Evolutionary conservation across 768 basidiomycete species (phyloP), one percentile per base, ranked within the genome.

Genomic region (Kwoniella pini): DNA sequence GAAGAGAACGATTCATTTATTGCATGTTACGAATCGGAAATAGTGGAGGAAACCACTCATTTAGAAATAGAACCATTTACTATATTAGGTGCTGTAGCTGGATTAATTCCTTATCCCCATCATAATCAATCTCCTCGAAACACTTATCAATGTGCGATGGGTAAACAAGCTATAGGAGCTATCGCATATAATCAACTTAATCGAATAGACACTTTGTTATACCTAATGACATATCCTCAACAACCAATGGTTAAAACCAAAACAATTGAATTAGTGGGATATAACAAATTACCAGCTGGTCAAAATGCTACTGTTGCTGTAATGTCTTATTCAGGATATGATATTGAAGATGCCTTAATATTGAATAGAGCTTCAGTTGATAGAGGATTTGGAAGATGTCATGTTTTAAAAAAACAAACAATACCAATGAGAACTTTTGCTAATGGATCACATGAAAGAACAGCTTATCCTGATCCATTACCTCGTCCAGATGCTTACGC

Each of bases 71-170:
- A 99, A 73, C 96, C 96, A 1, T 99, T 99, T 80, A 98, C 96
- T 1, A 82, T 99, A 62, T 85, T 99, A 12, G 96, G 96, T 13
- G 96, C 93, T 36, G 96, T 99, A 48, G 96, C 96, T 3, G 96
- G 96, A 45, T 85, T 99, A 26, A 99, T 99, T 73, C 96, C 96
- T 12, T 99, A 99, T 76, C 96, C 96, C 1, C 96, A 99, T 76
- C 96, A 99, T 78, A 99, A 99, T 74, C 96, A 99, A 75, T 98
- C 96, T 4, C 96, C 96, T 2, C 88, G 96, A 55, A 99, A 99
- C 74, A 99, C 96, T 10, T 99, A 99, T 77, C 95, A 99, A 81
- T 99, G 95, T 74, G 95, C 95, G 56, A 99, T 99, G 95, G 95
- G 96, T 55, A 99, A 99, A 81, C 96, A 99, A 82, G 95, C 96